phyloP scores from a whole-genome alignment of 306 rosid genomes.

The Acacia crassicarpa region DNA sequence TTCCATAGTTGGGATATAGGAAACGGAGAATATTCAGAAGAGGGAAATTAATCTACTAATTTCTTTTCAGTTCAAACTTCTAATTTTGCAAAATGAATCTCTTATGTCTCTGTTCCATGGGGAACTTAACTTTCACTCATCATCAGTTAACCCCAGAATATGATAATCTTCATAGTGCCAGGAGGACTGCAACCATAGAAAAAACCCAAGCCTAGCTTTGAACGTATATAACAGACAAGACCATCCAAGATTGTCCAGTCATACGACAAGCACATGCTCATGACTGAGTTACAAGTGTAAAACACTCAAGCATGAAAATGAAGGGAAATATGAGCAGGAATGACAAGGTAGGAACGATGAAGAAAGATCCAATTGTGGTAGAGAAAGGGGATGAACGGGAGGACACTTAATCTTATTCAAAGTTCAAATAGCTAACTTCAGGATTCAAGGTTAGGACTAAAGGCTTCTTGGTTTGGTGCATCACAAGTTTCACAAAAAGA shows the following conservation, averaged over 20 bases:
- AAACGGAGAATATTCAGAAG: not conserved
- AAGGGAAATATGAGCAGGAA: not conserved
- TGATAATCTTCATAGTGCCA: not conserved
- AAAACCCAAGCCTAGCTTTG: slow-evolving; percentile 15
- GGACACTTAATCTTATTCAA: slow-evolving; percentile 1
- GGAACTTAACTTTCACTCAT: slow-evolving; percentile 4
- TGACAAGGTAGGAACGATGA: not conserved
- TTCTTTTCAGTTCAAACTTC: slow-evolving; percentile 7
- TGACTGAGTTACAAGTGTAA: not conserved
- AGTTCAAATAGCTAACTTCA: slow-evolving; percentile 15
- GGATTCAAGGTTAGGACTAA: not conserved
- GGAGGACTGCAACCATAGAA: not conserved
- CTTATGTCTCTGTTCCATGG: not conserved
- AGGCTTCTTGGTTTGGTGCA: not conserved
- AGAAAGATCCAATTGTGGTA: slow-evolving; percentile 1
- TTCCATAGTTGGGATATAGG: not conserved
- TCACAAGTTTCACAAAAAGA: not conserved
- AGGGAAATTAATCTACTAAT: not conserved
- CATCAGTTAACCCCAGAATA: slow-evolving; percentile 13
- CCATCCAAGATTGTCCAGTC: not conserved
- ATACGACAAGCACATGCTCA: not conserved
- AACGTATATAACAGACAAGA: not conserved
- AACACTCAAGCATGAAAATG: not conserved
- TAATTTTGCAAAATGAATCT: not conserved
- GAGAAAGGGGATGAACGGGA: not conserved